Evolutionary conservation across 176 grass and related monocot genomes (phyloP).

Genomic region (Eragrostis curvula): DNA sequence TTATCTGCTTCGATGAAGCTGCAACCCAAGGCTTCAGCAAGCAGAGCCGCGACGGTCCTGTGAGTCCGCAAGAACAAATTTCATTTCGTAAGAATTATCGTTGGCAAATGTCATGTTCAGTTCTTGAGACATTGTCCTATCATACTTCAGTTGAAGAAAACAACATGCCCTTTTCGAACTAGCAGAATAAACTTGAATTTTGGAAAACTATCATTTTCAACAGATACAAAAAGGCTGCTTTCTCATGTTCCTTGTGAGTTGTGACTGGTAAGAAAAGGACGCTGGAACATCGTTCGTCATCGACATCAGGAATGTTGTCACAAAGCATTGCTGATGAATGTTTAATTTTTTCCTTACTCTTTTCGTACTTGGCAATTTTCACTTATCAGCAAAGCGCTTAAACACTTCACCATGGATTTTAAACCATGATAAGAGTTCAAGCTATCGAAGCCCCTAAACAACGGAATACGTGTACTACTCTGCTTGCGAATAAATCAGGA

Average conservation of each 20-base stretch:
- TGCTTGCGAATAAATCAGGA: background rate
- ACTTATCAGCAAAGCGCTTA: background rate
- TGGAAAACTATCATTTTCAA: background rate
- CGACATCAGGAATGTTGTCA: constrained; percentile 1
- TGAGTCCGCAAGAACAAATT: background rate
- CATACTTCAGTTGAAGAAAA: background rate
- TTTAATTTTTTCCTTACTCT: background rate
- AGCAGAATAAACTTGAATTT: background rate
- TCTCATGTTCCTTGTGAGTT: background rate
- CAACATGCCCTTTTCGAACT: background rate
- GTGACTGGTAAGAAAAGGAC: background rate
- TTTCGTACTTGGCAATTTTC: background rate
- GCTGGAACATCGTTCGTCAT: background rate
- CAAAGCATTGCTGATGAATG: background rate
- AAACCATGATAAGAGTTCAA: background rate
- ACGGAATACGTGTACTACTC: too few relatives aligned
- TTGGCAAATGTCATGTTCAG: background rate
- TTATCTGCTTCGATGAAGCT: constrained; percentile 91
- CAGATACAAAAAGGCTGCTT: background rate
- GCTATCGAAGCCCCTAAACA: background rate
- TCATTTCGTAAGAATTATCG: background rate
- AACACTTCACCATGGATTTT: background rate
- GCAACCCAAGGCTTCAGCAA: constrained; percentile 60
- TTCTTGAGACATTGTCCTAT: background rate
- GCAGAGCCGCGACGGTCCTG: constrained; percentile 80